Evolutionary conservation across 192 early-diverging fungal species (phyloP), one percentile per base, ranked within the genome.

Genomic region (Martensiomyces pterosporus): DNA sequence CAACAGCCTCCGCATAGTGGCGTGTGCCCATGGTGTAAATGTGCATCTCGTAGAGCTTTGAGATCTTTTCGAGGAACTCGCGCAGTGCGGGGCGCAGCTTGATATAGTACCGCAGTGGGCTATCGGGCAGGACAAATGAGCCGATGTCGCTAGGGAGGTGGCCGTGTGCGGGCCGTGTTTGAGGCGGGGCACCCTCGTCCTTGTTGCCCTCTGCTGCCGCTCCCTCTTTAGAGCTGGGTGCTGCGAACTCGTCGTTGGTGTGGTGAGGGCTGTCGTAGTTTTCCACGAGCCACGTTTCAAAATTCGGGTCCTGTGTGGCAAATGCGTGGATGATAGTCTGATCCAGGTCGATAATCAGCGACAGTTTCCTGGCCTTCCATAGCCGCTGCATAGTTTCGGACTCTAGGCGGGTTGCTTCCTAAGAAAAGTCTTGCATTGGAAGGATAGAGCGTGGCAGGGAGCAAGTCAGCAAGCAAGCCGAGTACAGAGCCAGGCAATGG

Each of bases 1-100:
- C 90, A 2, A 99, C 89, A 1, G 86, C 84, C 24, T 86, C 78
- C 23, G 97, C 97, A 66, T 99, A 99, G 15, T 82, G 78, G 9
- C 93, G 79, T 1, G 93, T 90, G 23, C 97, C 97, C 94, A 97
- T 95, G 2, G 97, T 99, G 64, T 99, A 99, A 43, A 99, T 93
- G 63, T 99, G 97, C 60, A 98, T 72, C 68, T 99, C 97, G 56
- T 89, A 99, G 6, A 85, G 23, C 44, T 81, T 43, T 2, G 78
- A 64, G 6, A 93, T 57, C 37, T 75, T 58, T 39, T 78, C 63
- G 21, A 99, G 62, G 57, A 99, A 97, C 23, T 84, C 80, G 19
- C 68, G 75, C 12, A 94, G 78, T 2, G 84, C 83, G 1, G 95
- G 95, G 24, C 95, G 74, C 36, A 94, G 46, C 66, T 99, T 99